phyloP scores from a whole-genome alignment of 352 stramenopile genomes.

The Phytophthora sp. region DNA sequence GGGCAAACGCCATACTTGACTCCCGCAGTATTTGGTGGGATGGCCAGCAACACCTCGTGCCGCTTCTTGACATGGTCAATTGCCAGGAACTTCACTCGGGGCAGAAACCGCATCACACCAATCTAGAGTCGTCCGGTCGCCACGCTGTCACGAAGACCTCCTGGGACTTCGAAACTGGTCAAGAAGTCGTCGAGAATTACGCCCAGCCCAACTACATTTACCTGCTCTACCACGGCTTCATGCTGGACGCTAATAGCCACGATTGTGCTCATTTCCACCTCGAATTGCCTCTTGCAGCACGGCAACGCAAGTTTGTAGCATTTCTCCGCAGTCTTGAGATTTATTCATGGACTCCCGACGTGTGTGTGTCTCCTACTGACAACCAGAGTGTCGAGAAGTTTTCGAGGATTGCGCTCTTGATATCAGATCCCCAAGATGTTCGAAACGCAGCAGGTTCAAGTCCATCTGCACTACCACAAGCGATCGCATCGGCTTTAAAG shows the following conservation, averaged over 20 bases:
- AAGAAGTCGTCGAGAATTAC: slow-evolving; percentile 94
- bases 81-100: slow-evolving; percentile 57
- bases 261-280: slow-evolving; percentile 84
- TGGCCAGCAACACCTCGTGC: slow-evolving; percentile 89
- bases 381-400: slow-evolving; percentile 23
- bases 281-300: slow-evolving; percentile 28
- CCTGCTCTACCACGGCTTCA: slow-evolving; percentile 93
- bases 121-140: slow-evolving; percentile 29
- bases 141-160: slow-evolving; percentile 78
- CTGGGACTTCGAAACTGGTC: slow-evolving; percentile 60
- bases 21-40: slow-evolving; percentile 94
- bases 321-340: slow-evolving; percentile 32
- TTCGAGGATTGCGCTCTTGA: slow-evolving; percentile 34
- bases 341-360: slow-evolving; percentile 45
- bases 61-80: slow-evolving; percentile 96
- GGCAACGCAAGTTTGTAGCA: slow-evolving; percentile 24
- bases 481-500: slow-evolving; percentile 12
- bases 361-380: slow-evolving; percentile 36
- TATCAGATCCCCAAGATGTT: slow-evolving; percentile 19
- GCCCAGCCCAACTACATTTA: slow-evolving; percentile 95
- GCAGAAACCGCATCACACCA: slow-evolving; percentile 63
- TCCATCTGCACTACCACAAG: slow-evolving; percentile 1
- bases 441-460: background rate
- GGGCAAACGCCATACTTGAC: slow-evolving; percentile 89
- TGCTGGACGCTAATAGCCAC: slow-evolving; percentile 75